These are phyloP conservation scores for Candida ipomoeae DNA, from an alignment of 805 yeast species.

Conservation along the genomic window DNA sequence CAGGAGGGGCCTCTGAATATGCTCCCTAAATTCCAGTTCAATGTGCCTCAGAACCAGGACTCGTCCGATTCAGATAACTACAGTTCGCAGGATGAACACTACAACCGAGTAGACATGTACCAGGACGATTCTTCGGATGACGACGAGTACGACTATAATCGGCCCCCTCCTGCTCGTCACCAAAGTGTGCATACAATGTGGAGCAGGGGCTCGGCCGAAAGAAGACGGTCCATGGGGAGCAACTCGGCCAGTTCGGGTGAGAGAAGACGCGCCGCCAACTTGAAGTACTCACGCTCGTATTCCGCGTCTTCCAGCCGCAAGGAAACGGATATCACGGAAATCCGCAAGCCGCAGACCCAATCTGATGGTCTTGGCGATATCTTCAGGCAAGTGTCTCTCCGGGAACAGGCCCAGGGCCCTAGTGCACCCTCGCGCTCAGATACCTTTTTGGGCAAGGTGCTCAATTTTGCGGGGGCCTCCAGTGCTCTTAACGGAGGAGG, in stretches of 20 bases:
- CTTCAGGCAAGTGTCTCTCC: slow-evolving; percentile 33
- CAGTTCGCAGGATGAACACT: slow-evolving; percentile 5
- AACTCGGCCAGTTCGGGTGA: not conserved
- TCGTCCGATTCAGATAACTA: slow-evolving; percentile 4
- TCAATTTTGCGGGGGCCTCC: slow-evolving; percentile 24
- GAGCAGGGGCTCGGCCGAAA: not conserved
- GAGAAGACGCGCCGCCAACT: not conserved
- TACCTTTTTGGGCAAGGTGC: slow-evolving; percentile 37
- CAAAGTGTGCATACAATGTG: not conserved
- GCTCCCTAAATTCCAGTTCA: slow-evolving; percentile 16
- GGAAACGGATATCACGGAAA: slow-evolving; percentile 16
- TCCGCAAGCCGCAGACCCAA: slow-evolving; percentile 5
- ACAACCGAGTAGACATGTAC: slow-evolving; percentile 8
- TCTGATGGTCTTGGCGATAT: slow-evolving; percentile 19
- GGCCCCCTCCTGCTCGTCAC: not conserved
- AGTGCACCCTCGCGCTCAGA: slow-evolving; percentile 27
- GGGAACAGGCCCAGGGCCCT: slow-evolving; percentile 23
- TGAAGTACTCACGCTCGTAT: not conserved
- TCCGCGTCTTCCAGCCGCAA: not conserved
- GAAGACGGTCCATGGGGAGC: not conserved
- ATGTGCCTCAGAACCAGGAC: slow-evolving; percentile 4
- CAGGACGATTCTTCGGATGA: slow-evolving; percentile 17
- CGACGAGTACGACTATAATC: slow-evolving; percentile 12
- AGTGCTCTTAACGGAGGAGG: slow-evolving; percentile 37
- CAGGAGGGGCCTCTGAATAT: slow-evolving; percentile 1